Conservation (phyloP, 108 stramenopile genomes). For the Hondaea fermentalgiana region DNA sequence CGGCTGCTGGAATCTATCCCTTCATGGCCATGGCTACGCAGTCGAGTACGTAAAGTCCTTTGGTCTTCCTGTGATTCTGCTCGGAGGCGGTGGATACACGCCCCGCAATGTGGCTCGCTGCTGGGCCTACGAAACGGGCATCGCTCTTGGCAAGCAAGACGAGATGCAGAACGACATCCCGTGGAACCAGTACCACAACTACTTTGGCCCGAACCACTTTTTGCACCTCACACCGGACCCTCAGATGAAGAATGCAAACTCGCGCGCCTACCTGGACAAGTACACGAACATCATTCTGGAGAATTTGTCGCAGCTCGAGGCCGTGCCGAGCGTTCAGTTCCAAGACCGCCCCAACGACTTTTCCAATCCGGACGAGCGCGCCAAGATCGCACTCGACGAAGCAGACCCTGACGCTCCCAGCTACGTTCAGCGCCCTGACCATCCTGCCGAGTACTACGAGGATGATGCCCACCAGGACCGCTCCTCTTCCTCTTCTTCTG, state of each 20-base stretch:
- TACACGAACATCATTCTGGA: constrained; percentile 68
- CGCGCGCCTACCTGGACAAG: constrained; percentile 40
- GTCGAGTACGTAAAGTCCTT: constrained; percentile 82
- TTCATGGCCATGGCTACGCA: constrained; percentile 89
- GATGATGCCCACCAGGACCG: background rate
- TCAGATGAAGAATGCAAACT: constrained; percentile 71
- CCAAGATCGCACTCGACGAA: constrained; percentile 38
- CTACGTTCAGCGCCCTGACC: background rate
- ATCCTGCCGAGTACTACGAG: constrained; percentile 20
- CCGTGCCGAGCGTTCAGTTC: constrained; percentile 79
- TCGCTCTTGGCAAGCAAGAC: constrained; percentile 49
- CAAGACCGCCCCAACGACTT: constrained; percentile 76
- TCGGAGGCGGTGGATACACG: constrained; percentile 98
- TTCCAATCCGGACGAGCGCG: constrained; percentile 21
- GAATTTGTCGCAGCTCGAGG: constrained; percentile 62
- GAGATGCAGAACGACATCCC: constrained; percentile 83
- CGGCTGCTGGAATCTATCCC: constrained; percentile 90
- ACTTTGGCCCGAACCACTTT: constrained; percentile 93
- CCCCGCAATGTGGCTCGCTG: constrained; percentile 94
- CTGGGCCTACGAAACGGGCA: constrained; percentile 92
- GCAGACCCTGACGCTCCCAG: background rate
- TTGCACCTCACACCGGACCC: constrained; percentile 78
- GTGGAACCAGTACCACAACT: constrained; percentile 98
- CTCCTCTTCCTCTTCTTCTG: too few species aligned
- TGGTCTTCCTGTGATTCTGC: constrained; percentile 81